Evolutionary conservation across 441 rosid species (phyloP).

Genomic region (Bruguiera hainesii): DNA sequence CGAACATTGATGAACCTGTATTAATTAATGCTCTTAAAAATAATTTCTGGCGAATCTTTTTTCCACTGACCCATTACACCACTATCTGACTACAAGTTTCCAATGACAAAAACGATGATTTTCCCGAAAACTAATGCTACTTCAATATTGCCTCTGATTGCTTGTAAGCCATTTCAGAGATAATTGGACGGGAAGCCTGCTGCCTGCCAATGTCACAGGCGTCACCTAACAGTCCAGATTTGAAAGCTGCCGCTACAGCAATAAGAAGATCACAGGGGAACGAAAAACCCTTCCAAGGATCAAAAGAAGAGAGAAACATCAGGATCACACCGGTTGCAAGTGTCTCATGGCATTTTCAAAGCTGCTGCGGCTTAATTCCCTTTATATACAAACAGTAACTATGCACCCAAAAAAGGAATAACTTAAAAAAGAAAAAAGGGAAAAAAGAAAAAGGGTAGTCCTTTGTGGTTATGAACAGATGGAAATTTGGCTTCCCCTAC

Average conservation of each 20-base stretch:
- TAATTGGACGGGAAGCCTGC: background rate
- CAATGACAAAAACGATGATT: too few species aligned
- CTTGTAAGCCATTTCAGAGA: too few species aligned
- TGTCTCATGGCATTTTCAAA: constrained; percentile 29
- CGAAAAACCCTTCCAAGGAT: background rate
- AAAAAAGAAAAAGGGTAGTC: constrained; percentile 13
- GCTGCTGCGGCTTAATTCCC: constrained; percentile 40
- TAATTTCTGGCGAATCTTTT: too few species aligned
- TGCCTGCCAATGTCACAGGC: constrained; percentile 10
- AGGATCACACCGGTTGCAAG: constrained; percentile 22
- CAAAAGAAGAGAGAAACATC: background rate
- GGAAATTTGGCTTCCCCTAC: constrained; percentile 29
- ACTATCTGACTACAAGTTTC: too few species aligned
- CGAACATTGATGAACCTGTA: too few species aligned
- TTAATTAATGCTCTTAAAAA: too few species aligned
- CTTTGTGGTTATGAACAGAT: constrained; percentile 54
- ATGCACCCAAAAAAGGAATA: constrained; percentile 37
- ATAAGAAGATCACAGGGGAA: background rate
- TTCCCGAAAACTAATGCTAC: too few species aligned
- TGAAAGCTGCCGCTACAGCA: constrained; percentile 9
- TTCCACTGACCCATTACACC: too few species aligned
- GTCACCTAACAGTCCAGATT: constrained; percentile 16
- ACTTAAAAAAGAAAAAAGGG: constrained; percentile 5
- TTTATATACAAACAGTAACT: constrained; percentile 50
- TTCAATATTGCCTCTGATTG: too few species aligned